These are phyloP conservation scores for Omphalea diandra DNA, from an alignment of 441 rosid genomes.

Conservation along the genomic window DNA sequence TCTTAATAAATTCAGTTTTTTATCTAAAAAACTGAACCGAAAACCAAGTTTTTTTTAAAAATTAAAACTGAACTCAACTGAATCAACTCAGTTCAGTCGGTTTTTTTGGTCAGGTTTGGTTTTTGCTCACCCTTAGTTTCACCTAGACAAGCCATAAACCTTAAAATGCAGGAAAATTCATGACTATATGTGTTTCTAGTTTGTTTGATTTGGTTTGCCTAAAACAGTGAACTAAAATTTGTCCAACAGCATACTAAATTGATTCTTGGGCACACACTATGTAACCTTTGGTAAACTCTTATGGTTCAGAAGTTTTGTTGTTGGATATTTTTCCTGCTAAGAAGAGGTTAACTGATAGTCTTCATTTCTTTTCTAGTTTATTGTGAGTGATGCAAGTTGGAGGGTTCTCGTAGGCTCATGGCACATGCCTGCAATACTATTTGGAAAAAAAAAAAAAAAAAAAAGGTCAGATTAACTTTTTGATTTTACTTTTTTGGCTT, in stretches of 20 bases:
- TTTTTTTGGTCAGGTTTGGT: too few species aligned
- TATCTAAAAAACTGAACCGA: too few species aligned
- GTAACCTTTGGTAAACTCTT: neutral
- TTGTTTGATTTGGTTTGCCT: neutral
- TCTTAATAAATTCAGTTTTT: too few species aligned
- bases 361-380: neutral
- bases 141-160: neutral
- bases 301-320: neutral
- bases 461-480: neutral
- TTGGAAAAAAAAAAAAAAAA: neutral
- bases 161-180: neutral
- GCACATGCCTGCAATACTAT: neutral
- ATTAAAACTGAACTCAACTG: too few species aligned
- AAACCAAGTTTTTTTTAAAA: too few species aligned
- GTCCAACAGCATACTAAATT: neutral
- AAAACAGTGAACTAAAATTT: constrained; percentile 5
- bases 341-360: neutral
- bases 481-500: constrained; percentile 15
- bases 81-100: too few species aligned
- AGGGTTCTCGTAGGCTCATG: neutral
- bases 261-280: neutral
- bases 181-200: neutral
- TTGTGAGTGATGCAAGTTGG: neutral
- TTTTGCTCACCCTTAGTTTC: too few species aligned
- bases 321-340: neutral